Evolutionary conservation across 2,329 filamentous ascomycete species (phyloP), one percentile per base, ranked within the genome.

Genomic region (Aspergillus luchuensis): DNA sequence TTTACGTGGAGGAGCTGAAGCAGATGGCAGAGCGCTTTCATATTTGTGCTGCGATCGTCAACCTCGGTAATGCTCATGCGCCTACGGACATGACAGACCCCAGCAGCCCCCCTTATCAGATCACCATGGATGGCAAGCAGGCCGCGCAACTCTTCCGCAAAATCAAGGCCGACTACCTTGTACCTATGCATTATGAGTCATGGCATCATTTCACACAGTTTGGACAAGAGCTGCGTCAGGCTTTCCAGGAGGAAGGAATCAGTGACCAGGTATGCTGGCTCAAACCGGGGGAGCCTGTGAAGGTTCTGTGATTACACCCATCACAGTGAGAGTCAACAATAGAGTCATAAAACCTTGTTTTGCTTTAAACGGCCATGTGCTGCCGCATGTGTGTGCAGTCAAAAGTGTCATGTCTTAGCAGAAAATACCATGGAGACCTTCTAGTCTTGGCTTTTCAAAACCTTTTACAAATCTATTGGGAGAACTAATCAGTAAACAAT

Each of bases 171-270:
- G 79, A 82, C 49, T 57, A 75, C 2, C 60, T 82, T 10, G 73
- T 83, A 2, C 81, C 80, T 0, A 78, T 84, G 75, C 80, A 83
- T 59, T 83, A 72, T 57, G 80, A 83, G 52, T 72, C 71, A 1
- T 84, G 80, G 80, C 66, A 64, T 0, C 80, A 82, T 63, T 82
- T 81, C 56, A 74, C 72, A 1, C 72, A 82, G 63, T 64, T 67
- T 38, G 68, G 70, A 4, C 61, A 69, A 4, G 71, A 71, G 11
- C 59, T 81, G 17, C 43, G 30, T 0, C 45, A 67, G 48, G 72
- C 61, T 5, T 76, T 82, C 19, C 65, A 71, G 53, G 65, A 67
- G 15, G 76, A 75, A 33, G 76, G 76, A 0, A 61, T 81, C 5
- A 47, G 23, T 7, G 71, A 77, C 3, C 70, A 74, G 39, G 69